These are phyloP conservation scores for Linnemannia elongata DNA, from an alignment of 192 early-diverging fungal species.

Conservation along the genomic window DNA sequence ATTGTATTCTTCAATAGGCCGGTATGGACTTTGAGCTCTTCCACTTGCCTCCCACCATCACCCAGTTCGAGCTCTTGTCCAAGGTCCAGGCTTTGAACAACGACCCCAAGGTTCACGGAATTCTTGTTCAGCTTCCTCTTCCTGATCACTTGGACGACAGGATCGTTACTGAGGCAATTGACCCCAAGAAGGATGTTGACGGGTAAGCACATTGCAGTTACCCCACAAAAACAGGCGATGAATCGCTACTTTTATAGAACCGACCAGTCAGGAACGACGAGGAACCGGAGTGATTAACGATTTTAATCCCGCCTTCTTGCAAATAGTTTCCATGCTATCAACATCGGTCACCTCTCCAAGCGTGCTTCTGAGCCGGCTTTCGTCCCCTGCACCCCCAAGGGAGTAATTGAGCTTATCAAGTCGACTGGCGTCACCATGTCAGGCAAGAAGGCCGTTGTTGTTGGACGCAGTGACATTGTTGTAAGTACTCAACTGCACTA, in stretches of 20 bases:
- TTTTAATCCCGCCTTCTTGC: background rate
- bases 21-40: conserved; percentile 57
- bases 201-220: conserved; percentile 67
- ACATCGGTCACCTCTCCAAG: conserved; percentile 94
- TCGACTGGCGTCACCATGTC: conserved; percentile 74
- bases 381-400: conserved; percentile 96
- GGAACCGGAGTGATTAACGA: background rate
- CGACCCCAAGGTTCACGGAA: conserved; percentile 89
- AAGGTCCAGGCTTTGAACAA: conserved; percentile 83
- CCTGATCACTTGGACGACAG: conserved; percentile 88
- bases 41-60: conserved; percentile 52
- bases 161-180: conserved; percentile 87
- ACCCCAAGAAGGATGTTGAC: conserved; percentile 95
- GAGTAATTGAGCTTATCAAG: conserved; percentile 91
- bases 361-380: conserved; percentile 85
- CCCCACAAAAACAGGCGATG: background rate
- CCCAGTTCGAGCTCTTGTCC: conserved; percentile 70
- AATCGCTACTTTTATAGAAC: background rate
- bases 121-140: conserved; percentile 96
- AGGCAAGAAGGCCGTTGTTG: conserved; percentile 92
- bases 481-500: conserved; percentile 38
- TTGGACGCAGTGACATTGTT: conserved; percentile 99
- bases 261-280: background rate
- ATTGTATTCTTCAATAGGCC: conserved; percentile 19
- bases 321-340: conserved; percentile 90